Conservation (phyloP, 2,329 filamentous ascomycete genomes). For the Thelonectria rubi region DNA sequence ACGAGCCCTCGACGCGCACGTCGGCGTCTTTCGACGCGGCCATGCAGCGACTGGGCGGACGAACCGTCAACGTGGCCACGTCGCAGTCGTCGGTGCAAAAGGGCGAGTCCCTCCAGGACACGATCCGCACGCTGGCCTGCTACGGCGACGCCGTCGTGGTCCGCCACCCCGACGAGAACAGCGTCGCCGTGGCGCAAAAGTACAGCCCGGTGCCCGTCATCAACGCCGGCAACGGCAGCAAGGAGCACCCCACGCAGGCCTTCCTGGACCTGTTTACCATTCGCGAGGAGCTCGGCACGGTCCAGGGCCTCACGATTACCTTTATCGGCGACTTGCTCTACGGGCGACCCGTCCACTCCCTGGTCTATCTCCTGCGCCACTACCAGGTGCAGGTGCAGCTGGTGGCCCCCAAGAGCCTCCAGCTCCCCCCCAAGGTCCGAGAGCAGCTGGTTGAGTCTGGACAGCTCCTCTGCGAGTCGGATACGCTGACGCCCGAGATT, state of each 20-base stretch:
- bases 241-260: slow-evolving; percentile 96
- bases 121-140: slow-evolving; percentile 89
- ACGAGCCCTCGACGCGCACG: slow-evolving; percentile 95
- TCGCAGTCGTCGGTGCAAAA: slow-evolving; percentile 90
- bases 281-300: slow-evolving; percentile 94
- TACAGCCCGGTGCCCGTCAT: slow-evolving; percentile 92
- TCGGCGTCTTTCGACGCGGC: slow-evolving; percentile 96
- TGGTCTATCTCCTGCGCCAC: slow-evolving; percentile 92
- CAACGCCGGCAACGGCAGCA: slow-evolving; percentile 95
- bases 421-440: slow-evolving; percentile 78
- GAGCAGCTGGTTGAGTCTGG: slow-evolving; percentile 76
- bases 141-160: slow-evolving; percentile 97
- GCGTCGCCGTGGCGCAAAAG: slow-evolving; percentile 83
- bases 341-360: slow-evolving; percentile 92
- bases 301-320: slow-evolving; percentile 94
- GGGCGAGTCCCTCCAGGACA: slow-evolving; percentile 93
- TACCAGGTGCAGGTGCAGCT: slow-evolving; percentile 96
- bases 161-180: slow-evolving; percentile 85
- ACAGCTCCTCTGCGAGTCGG: slow-evolving; percentile 79
- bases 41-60: slow-evolving; percentile 96
- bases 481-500: slow-evolving; percentile 85
- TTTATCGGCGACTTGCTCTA: slow-evolving; percentile 94
- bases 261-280: slow-evolving; percentile 99
- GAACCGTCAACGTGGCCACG: slow-evolving; percentile 83
- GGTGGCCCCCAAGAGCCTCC: slow-evolving; percentile 81